A percentile compares a stretch with the other conserved stretches of the same genome.
phyloP scores from a whole-genome alignment of 805 yeast genomes.

The Komagataella kurtzmanii region DNA sequence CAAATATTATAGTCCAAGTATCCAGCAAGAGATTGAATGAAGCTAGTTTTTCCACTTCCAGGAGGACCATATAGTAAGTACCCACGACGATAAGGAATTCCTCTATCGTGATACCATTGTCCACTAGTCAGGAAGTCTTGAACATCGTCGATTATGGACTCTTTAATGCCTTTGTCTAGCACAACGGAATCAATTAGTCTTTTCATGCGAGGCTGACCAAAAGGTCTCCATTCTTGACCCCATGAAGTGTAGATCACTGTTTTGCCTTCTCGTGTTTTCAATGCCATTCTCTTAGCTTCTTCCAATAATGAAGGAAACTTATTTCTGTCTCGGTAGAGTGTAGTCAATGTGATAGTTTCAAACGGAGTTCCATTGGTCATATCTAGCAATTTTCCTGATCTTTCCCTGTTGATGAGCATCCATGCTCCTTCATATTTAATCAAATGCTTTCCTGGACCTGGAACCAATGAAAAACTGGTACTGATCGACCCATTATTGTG shows the following conservation, averaged over 20 bases:
- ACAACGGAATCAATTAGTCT: conserved; percentile 77
- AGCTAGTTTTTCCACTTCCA: conserved; percentile 92
- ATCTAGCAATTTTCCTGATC: conserved; percentile 82
- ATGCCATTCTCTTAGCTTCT: conserved; percentile 79
- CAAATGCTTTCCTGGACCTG: conserved; percentile 94
- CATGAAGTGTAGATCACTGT: conserved; percentile 89
- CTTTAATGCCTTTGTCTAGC: conserved; percentile 63
- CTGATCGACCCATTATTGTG: conserved; percentile 88
- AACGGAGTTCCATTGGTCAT: conserved; percentile 86
- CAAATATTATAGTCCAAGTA: conserved; percentile 93
- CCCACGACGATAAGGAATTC: conserved; percentile 96
- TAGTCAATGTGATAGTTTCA: conserved; percentile 91
- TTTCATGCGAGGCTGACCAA: conserved; percentile 89
- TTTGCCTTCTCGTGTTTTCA: conserved; percentile 77
- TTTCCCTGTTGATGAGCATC: conserved; percentile 78
- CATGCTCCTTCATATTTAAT: conserved; percentile 77
- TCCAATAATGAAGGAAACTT: conserved; percentile 51
- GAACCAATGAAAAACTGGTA: conserved; percentile 82
- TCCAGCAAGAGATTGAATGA: conserved; percentile 94
- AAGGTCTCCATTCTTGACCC: conserved; percentile 99
- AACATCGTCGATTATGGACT: conserved; percentile 56
- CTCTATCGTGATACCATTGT: conserved; percentile 87
- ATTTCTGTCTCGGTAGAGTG: conserved; percentile 68
- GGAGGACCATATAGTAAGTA: conserved; percentile 94
- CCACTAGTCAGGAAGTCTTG: conserved; percentile 69